phyloP scores from a whole-genome alignment of 352 stramenopile genomes.

The Pythium phragmiticola region DNA sequence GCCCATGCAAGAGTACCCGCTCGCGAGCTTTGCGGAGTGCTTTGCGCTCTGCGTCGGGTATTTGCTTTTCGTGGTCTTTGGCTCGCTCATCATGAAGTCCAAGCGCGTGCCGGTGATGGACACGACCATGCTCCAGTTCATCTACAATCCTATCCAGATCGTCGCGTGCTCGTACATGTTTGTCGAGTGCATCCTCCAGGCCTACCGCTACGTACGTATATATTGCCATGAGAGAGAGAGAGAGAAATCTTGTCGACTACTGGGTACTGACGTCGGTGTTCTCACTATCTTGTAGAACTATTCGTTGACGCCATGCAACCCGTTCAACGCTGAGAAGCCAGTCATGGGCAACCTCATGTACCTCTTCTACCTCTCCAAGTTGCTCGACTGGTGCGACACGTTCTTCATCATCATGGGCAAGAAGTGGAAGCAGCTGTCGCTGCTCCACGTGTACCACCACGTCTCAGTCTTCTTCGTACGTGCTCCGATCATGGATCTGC shows the following conservation, averaged over 20 bases:
- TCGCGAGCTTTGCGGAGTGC: conserved; percentile 58
- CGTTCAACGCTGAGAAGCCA: conserved; percentile 87
- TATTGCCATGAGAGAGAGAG: no score
- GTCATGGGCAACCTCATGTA: conserved; percentile 95
- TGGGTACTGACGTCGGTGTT: conserved; percentile 33
- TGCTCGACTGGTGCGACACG: conserved; percentile 93
- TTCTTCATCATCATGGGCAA: conserved; percentile 98
- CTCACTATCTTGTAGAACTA: conserved; percentile 45
- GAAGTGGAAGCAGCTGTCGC: conserved; percentile 93
- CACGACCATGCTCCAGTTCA: conserved; percentile 88
- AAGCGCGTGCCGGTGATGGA: conserved; percentile 73
- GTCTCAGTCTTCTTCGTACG: conserved; percentile 86
- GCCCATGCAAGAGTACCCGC: conserved; percentile 61
- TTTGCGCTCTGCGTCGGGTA: conserved; percentile 64
- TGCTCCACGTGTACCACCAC: conserved; percentile 97
- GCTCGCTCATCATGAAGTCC: conserved; percentile 72
- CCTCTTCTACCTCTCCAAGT: conserved; percentile 98
- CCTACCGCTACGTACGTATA: conserved; percentile 85
- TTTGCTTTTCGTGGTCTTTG: conserved; percentile 65
- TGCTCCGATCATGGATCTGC: conserved; percentile 5
- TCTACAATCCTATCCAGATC: conserved; percentile 97
- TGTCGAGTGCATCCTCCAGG: conserved; percentile 91
- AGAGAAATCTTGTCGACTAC: no score
- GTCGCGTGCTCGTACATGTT: conserved; percentile 97
- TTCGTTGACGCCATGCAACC: conserved; percentile 90